These are phyloP conservation scores for Aspergillus biplanus DNA, from an alignment of 495 filamentous ascomycete genomes.

Conservation along the genomic window DNA sequence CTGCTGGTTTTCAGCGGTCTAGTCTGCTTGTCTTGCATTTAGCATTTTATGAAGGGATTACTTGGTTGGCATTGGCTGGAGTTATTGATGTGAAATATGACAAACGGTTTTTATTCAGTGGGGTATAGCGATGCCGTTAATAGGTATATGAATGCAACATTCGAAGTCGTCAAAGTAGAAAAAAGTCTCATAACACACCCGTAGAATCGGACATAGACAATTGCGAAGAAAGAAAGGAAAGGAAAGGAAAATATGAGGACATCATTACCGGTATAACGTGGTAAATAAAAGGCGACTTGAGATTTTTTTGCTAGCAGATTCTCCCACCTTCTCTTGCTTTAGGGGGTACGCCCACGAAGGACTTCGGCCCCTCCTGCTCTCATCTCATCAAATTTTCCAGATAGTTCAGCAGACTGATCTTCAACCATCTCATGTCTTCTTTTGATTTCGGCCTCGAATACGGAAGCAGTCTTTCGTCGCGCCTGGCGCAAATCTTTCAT, in stretches of 20 bases:
- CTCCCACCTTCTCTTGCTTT: conserved; percentile 9
- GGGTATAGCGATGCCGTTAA: conserved; percentile 17
- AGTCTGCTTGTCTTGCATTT: conserved; percentile 10
- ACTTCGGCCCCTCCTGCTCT: conserved; percentile 47
- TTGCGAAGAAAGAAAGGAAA: too few species aligned
- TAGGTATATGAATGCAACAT: not conserved
- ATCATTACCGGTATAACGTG: too few species aligned
- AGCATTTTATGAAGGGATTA: conserved; percentile 7
- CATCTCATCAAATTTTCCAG: conserved; percentile 47
- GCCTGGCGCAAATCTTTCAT: conserved; percentile 65
- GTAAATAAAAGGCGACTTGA: too few species aligned
- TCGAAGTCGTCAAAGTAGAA: too few species aligned
- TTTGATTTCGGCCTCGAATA: conserved; percentile 72
- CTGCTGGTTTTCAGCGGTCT: conserved; percentile 26
- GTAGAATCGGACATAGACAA: too few species aligned
- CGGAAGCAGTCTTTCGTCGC: conserved; percentile 64
- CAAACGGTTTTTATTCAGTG: conserved; percentile 6
- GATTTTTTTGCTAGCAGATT: too few species aligned
- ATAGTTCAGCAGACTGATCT: conserved; percentile 40
- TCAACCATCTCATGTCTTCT: conserved; percentile 50
- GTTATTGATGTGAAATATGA: conserved; percentile 6
- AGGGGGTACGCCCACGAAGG: conserved; percentile 42
- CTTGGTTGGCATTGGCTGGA: conserved; percentile 20
- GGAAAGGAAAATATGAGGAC: too few species aligned
- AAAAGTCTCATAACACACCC: too few species aligned